Conservation (phyloP, 129 eudicot genomes). For the Escallonia rubra region DNA sequence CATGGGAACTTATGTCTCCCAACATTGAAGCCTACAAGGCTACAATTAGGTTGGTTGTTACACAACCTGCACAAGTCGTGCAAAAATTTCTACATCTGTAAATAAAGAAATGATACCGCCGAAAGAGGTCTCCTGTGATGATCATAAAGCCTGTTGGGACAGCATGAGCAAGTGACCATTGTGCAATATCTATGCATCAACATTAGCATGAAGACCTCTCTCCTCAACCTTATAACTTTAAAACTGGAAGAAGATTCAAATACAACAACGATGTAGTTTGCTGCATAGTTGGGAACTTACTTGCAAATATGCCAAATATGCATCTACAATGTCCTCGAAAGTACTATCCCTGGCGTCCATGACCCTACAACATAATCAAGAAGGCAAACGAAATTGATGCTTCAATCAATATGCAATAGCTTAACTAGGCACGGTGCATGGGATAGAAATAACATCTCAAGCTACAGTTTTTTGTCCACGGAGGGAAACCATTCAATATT, state of each 20-base stretch:
- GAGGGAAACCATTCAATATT: too few relatives aligned
- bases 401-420: too few relatives aligned
- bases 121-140: neutral
- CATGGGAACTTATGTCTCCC: too few relatives aligned
- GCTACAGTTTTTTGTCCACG: too few relatives aligned
- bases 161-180: neutral
- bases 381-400: neutral
- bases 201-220: neutral
- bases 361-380: conserved; percentile 36
- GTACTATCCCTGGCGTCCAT: conserved; percentile 60
- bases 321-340: conserved; percentile 88
- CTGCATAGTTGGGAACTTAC: conserved; percentile 34
- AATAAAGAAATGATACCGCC: too few relatives aligned
- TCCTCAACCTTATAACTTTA: neutral
- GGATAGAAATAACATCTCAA: too few relatives aligned
- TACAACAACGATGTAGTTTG: neutral
- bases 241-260: neutral
- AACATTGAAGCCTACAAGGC: too few relatives aligned
- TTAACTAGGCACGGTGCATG: too few relatives aligned
- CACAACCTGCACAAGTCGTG: too few relatives aligned
- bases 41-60: too few relatives aligned
- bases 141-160: neutral
- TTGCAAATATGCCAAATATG: conserved; percentile 89
- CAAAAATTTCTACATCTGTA: too few relatives aligned
- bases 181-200: neutral